Evolutionary conservation across 2,329 filamentous ascomycete species (phyloP).

Genomic region (Sarocladium brachiariae): DNA sequence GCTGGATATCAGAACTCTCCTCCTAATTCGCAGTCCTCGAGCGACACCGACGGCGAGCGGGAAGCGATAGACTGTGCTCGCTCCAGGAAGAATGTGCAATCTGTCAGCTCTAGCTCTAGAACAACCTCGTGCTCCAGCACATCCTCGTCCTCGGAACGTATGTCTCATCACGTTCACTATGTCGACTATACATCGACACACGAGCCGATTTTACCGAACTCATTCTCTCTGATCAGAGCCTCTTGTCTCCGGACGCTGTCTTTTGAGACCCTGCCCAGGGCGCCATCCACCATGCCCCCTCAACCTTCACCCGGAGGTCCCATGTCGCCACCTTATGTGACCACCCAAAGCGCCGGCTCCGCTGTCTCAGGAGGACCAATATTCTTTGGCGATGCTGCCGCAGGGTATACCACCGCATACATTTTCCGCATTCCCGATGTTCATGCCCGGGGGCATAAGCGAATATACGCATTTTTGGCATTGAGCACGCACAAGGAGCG

Average conservation of each 20-base stretch:
- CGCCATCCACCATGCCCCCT: conserved; percentile 35
- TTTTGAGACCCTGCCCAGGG: conserved; percentile 57
- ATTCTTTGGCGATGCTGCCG: conserved; percentile 59
- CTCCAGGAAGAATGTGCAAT: conserved; percentile 36
- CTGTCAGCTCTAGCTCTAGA: conserved; percentile 33
- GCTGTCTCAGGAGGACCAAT: conserved; percentile 58
- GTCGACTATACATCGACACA: conserved; percentile 64
- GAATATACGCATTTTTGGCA: conserved; percentile 62
- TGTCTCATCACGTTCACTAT: conserved; percentile 53
- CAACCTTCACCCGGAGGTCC: conserved; percentile 23
- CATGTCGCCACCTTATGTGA: conserved; percentile 42
- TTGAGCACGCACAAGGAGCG: conserved; percentile 60
- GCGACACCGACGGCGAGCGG: conserved; percentile 46
- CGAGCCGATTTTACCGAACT: conserved; percentile 53
- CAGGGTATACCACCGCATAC: conserved; percentile 63
- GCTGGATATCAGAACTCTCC: conserved; percentile 40
- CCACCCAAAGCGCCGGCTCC: conserved; percentile 45
- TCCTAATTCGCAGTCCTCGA: conserved; percentile 45
- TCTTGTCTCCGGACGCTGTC: conserved; percentile 61
- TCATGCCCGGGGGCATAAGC: conserved; percentile 59
- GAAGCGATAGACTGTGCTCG: conserved; percentile 31
- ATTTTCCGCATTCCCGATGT: conserved; percentile 64
- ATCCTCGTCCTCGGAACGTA: conserved; percentile 39
- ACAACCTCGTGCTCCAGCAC: conserved; percentile 47
- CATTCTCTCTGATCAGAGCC: conserved; percentile 60